phyloP scores from a whole-genome alignment of 108 stramenopile genomes.

The Nitzschia putrida region DNA sequence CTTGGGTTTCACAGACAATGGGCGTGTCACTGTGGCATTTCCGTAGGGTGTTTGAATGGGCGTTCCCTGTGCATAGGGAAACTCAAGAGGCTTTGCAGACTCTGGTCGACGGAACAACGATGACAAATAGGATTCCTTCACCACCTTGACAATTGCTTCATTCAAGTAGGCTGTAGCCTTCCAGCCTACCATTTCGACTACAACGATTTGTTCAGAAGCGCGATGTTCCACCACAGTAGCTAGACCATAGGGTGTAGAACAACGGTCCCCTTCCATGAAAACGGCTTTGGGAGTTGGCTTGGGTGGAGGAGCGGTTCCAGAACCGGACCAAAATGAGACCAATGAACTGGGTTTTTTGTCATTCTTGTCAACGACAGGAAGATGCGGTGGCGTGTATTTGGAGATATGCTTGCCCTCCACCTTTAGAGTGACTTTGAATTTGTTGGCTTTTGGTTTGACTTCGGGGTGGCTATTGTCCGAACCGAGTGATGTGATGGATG shows the following conservation, averaged over 20 bases:
- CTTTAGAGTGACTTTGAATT: constrained; percentile 44
- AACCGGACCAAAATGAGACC: constrained; percentile 67
- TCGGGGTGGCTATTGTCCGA: constrained; percentile 19
- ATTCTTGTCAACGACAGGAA: constrained; percentile 70
- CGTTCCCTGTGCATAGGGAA: constrained; percentile 60
- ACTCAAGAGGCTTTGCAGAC: constrained; percentile 46
- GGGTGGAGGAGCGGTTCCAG: constrained; percentile 26
- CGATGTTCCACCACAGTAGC: constrained; percentile 73
- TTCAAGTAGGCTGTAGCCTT: constrained; percentile 67
- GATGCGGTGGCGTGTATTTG: constrained; percentile 65
- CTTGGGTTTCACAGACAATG: constrained; percentile 31
- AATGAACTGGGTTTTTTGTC: constrained; percentile 57
- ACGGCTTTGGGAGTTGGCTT: constrained; percentile 32
- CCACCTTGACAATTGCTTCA: constrained; percentile 53
- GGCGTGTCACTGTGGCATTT: constrained; percentile 56
- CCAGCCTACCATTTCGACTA: constrained; percentile 77
- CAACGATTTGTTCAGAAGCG: constrained; percentile 58
- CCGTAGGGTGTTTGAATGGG: constrained; percentile 75
- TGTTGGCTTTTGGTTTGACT: neutral
- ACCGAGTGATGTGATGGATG: constrained; percentile 20
- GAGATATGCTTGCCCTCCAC: constrained; percentile 64
- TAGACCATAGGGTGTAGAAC: constrained; percentile 80
- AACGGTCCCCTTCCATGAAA: constrained; percentile 65
- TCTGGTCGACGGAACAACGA: constrained; percentile 46
- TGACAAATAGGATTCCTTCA: constrained; percentile 61